A percentile compares a stretch with the other conserved stretches of the same genome.
phyloP scores from a whole-genome alignment of 768 basidiomycete genomes.

The Hygrocybe punicea region DNA sequence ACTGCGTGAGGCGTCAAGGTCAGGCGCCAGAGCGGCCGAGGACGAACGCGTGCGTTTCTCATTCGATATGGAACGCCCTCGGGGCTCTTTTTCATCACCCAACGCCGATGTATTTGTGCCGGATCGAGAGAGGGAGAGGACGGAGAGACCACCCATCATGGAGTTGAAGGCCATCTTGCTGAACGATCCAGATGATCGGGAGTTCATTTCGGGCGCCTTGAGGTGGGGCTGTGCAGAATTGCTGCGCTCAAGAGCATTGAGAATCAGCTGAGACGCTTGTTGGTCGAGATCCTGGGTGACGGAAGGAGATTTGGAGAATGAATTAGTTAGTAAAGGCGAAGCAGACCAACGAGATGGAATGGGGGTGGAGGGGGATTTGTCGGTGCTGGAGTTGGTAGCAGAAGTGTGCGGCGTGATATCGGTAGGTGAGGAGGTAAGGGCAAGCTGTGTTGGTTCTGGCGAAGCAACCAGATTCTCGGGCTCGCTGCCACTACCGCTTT shows the following conservation, averaged over 20 bases:
- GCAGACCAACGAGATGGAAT: conserved; percentile 35
- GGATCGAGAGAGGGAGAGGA: conserved; percentile 59
- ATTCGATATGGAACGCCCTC: conserved; percentile 52
- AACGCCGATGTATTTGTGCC: conserved; percentile 37
- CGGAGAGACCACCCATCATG: conserved; percentile 69
- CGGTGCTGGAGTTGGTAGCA: conserved; percentile 7
- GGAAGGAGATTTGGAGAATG: conserved; percentile 20
- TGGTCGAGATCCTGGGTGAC: conserved; percentile 42
- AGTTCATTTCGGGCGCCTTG: conserved; percentile 36
- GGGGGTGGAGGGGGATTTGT: conserved; percentile 29
- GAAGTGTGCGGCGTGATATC: background rate
- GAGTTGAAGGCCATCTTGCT: conserved; percentile 61
- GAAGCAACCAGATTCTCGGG: background rate
- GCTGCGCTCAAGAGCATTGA: conserved; percentile 52
- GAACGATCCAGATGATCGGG: conserved; percentile 48
- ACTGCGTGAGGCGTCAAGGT: conserved; percentile 45
- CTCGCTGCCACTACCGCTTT: background rate
- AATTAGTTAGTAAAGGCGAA: conserved; percentile 29
- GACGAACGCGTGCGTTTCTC: conserved; percentile 47
- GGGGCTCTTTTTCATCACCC: conserved; percentile 41
- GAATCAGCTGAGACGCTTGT: conserved; percentile 44
- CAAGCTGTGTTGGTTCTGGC: background rate
- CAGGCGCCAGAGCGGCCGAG: conserved; percentile 43
- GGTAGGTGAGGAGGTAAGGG: background rate
- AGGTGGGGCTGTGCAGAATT: conserved; percentile 30